Percentiles rank a stretch among this genome's conserved stretches.
These are phyloP conservation scores for Patellifolia procumbens DNA, from an alignment of 179 eudicot genomes.

Conservation along the genomic window DNA sequence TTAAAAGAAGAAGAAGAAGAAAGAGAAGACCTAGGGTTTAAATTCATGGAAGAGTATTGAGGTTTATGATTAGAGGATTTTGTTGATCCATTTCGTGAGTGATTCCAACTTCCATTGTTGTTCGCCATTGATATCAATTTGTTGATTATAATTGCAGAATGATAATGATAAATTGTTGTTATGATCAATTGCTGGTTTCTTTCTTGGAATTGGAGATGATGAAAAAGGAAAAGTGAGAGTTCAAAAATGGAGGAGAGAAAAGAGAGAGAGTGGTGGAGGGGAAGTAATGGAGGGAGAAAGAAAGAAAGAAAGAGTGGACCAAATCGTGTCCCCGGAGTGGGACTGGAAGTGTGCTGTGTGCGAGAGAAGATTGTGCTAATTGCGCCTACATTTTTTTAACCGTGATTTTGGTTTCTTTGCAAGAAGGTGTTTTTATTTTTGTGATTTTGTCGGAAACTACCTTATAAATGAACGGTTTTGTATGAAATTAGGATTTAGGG, in stretches of 20 bases:
- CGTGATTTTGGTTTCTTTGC: too few relatives aligned
- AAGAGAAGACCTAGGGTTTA: constrained; percentile 43
- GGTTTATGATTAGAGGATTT: constrained; percentile 28
- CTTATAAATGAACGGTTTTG: too few relatives aligned
- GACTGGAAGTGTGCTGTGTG: neutral
- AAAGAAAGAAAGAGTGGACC: constrained; percentile 17
- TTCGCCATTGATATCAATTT: constrained; percentile 29
- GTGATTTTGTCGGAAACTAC: too few relatives aligned
- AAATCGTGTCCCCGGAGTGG: constrained; percentile 31
- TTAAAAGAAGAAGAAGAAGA: constrained; percentile 51
- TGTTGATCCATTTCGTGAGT: constrained; percentile 35
- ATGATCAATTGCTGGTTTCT: neutral
- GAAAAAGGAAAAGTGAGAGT: neutral
- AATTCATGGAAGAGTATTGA: constrained; percentile 33
- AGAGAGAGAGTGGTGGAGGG: constrained; percentile 23
- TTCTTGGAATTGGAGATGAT: neutral
- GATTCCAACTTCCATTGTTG: neutral
- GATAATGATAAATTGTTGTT: neutral
- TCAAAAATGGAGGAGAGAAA: constrained; percentile 10
- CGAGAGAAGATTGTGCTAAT: too few relatives aligned
- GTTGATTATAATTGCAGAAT: neutral
- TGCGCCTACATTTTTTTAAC: too few relatives aligned
- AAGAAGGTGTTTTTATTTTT: too few relatives aligned
- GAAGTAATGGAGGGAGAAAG: constrained; percentile 27
- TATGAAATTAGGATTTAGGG: too few relatives aligned